These are phyloP conservation scores for Syncephalis fuscata DNA, from an alignment of 371 early-diverging fungal genomes.

Conservation along the genomic window DNA sequence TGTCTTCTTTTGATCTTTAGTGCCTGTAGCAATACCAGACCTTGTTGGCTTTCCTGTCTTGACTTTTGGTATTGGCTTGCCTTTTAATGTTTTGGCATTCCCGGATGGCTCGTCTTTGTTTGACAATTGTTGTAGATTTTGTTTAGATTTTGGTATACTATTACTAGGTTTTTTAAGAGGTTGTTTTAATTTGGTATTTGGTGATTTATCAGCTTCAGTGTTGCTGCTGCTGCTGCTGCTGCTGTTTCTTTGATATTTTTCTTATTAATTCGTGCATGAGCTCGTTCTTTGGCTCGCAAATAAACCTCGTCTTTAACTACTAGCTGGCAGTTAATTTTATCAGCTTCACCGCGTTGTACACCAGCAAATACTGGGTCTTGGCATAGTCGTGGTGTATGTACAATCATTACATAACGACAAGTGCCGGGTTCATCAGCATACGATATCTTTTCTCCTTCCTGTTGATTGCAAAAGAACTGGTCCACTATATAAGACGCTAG, in stretches of 20 bases:
- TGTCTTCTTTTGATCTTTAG: no score
- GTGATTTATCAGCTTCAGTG: not conserved
- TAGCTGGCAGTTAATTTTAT: conserved; percentile 37
- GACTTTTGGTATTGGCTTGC: no score
- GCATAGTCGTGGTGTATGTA: conserved; percentile 54
- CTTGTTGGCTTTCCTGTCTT: no score
- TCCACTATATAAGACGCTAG: not conserved
- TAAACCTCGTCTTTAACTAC: conserved; percentile 32
- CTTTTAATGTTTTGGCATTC: no score
- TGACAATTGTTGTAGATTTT: not conserved
- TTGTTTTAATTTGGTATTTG: no score
- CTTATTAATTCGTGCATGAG: conserved; percentile 3
- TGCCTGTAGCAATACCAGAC: no score
- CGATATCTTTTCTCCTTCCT: conserved; percentile 26
- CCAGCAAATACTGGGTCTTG: conserved; percentile 32
- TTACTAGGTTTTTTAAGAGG: no score
- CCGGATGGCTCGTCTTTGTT: no score
- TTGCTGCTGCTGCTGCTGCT: not conserved
- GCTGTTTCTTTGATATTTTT: not conserved
- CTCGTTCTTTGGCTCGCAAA: conserved; percentile 5
- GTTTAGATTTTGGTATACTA: no score
- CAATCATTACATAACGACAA: conserved; percentile 51
- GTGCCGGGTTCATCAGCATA: conserved; percentile 35
- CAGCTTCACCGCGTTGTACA: conserved; percentile 18
- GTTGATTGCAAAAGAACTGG: conserved; percentile 47